Base-by-base conservation (phyloP, 805 yeast species). In the Candida stauntonica region DNA sequence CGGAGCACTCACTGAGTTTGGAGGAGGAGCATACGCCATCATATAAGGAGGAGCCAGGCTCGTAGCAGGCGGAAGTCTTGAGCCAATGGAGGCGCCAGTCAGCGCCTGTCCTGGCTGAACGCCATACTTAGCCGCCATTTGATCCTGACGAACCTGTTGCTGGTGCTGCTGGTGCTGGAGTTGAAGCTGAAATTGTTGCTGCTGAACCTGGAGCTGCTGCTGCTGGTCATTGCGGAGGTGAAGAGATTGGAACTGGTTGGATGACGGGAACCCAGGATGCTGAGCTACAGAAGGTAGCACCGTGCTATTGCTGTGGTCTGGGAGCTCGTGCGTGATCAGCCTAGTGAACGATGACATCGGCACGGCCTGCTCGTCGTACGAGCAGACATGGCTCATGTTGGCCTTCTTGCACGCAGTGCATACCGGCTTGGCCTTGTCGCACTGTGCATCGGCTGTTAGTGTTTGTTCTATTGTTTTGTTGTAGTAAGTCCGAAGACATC, bases 401-500 rank as follows among this genome's bases (percentile, higher is more conserved):
- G 58, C 47, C 46, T 48, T 52, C 41, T 40, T 48, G 33, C 60
- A 55, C 0, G 58, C 42, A 1, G 42, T 31, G 31, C 60, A 55
- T 2, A 46, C 54, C 3, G 60, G 60, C 31, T 50, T 51, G 3
- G 29, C 47, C 36, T 57, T 46, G 34, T 55, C 60, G 38, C 60
- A 55, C 60, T 55, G 39, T 4, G 33, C 40, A 20, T 17, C 27
- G 44, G 31, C 26, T 29, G 34, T 29, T 15, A n/a, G 24, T 27
- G 39, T 32, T 29, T 21, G 23, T 33, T 19, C n/a, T 33, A 17
- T 19, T 24, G 17, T 31, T 17, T 19, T 11, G 27, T 17, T 21
- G n/a, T n/a, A n/a, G n/a, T n/a, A n/a, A n/a, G n/a, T n/a, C n/a
- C n/a, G n/a, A n/a, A n/a, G n/a, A n/a, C n/a, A n/a, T 14, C 32